Evolutionary conservation across 2,329 filamentous ascomycete species (phyloP).

Genomic region (Fusarium euwallaceae): DNA sequence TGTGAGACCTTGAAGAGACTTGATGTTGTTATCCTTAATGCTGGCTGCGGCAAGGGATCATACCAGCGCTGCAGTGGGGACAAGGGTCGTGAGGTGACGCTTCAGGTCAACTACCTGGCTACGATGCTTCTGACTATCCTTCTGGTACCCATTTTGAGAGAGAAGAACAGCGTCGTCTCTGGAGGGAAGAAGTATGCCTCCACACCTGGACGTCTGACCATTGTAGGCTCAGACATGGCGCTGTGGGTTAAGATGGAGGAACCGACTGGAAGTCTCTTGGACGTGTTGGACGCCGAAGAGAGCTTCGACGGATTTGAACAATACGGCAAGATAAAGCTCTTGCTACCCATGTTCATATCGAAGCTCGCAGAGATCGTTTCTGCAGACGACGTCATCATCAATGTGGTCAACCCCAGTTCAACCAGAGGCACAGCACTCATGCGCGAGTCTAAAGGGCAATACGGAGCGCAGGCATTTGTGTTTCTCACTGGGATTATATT

Average conservation of each 20-base stretch:
- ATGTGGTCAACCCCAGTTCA: not conserved
- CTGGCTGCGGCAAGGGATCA: not conserved
- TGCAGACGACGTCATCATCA: conserved; percentile 5
- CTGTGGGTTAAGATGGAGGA: conserved; percentile 36
- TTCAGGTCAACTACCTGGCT: conserved; percentile 12
- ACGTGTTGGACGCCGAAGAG: not conserved
- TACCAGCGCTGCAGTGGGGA: not conserved
- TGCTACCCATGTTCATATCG: conserved; percentile 7
- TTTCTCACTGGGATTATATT: not conserved
- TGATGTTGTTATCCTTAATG: not conserved
- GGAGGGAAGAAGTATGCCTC: conserved; percentile 21
- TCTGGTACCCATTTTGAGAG: not conserved
- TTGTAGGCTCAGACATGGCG: conserved; percentile 47
- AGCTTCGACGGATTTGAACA: conserved; percentile 3
- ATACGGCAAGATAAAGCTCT: not conserved
- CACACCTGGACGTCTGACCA: conserved; percentile 41
- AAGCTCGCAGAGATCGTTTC: conserved; percentile 6
- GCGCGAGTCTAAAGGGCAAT: not conserved
- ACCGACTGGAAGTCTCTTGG: not conserved
- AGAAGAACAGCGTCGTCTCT: conserved; percentile 15
- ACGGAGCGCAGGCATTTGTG: not conserved
- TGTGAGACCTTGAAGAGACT: not conserved
- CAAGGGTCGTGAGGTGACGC: not conserved
- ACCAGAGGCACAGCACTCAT: not conserved
- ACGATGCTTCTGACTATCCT: conserved; percentile 11